Evolutionary conservation across 371 early-diverging fungal genomes (phyloP).

Genomic region (Modicella reniformis): DNA sequence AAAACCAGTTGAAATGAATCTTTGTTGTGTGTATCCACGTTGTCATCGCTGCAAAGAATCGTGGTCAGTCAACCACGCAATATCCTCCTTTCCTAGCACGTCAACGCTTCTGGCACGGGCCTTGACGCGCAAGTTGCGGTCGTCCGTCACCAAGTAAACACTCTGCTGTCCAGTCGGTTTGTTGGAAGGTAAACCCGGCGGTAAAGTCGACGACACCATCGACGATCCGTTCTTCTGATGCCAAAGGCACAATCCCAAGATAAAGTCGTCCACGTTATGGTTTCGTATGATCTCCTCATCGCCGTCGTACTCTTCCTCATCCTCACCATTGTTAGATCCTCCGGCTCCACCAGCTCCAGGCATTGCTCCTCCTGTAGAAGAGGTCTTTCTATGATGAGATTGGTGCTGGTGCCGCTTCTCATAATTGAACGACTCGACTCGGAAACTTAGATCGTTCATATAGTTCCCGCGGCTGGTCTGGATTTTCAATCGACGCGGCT

Average conservation of each 20-base stretch:
- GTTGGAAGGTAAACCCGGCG: constrained; percentile 8
- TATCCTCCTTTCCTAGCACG: constrained; percentile 57
- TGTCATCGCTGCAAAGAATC: constrained; percentile 6
- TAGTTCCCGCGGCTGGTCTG: constrained; percentile 77
- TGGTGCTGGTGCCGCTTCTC: constrained; percentile 33
- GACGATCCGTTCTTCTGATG: constrained; percentile 35
- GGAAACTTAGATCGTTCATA: constrained; percentile 69
- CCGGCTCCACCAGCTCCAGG: too few species aligned
- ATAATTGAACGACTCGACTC: constrained; percentile 72
- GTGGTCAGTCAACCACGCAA: constrained; percentile 31
- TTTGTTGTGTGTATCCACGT: neutral
- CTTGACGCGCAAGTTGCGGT: constrained; percentile 74
- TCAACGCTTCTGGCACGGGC: constrained; percentile 72
- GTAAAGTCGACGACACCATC: neutral
- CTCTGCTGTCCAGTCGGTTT: constrained; percentile 5
- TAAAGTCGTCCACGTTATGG: constrained; percentile 73
- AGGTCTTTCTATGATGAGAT: constrained; percentile 14
- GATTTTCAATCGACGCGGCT: constrained; percentile 55
- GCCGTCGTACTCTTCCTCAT: constrained; percentile 35
- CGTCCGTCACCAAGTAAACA: constrained; percentile 72
- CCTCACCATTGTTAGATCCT: constrained; percentile 15
- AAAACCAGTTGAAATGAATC: neutral
- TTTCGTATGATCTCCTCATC: constrained; percentile 65
- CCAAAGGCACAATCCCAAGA: constrained; percentile 68
- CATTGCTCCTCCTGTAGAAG: constrained; percentile 18